A percentile compares a stretch with the other conserved stretches of the same genome.
Evolutionary conservation across 2,329 filamentous ascomycete species (phyloP).

Genomic region (Esteya vermicola): DNA sequence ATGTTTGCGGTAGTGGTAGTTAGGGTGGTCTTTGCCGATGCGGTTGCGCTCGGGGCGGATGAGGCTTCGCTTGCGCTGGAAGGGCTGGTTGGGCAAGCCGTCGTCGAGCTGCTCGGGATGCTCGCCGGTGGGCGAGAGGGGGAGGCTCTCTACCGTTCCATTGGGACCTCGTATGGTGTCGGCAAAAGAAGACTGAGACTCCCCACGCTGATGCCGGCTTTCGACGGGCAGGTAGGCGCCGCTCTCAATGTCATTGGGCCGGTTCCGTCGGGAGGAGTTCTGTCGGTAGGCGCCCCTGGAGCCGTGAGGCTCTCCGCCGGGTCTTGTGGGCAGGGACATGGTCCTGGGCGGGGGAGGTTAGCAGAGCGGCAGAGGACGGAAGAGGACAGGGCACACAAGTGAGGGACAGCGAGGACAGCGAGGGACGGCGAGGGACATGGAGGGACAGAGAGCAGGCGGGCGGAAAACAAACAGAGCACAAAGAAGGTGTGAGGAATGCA

Average conservation of each 20-base stretch:
- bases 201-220: constrained; percentile 36
- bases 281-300: constrained; percentile 52
- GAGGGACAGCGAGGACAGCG: too few relatives aligned
- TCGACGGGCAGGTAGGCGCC: constrained; percentile 34
- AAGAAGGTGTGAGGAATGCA: too few relatives aligned
- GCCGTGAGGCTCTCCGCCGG: constrained; percentile 46
- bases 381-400: not conserved
- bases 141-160: constrained; percentile 38
- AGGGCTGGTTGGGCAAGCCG: constrained; percentile 15
- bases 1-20: constrained; percentile 93
- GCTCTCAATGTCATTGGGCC: constrained; percentile 57
- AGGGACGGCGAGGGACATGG: too few relatives aligned
- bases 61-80: constrained; percentile 68
- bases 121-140: constrained; percentile 35
- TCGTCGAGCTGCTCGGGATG: constrained; percentile 13
- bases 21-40: constrained; percentile 76
- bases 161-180: constrained; percentile 43
- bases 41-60: constrained; percentile 78
- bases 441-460: too few relatives aligned
- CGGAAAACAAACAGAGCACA: too few relatives aligned
- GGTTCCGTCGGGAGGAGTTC: constrained; percentile 50
- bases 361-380: not conserved
- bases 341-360: constrained; percentile 17
- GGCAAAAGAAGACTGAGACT: constrained; percentile 36
- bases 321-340: constrained; percentile 52